Conservation (phyloP, 1,284 basidiomycete species). For the Malassezia dermatis region DNA sequence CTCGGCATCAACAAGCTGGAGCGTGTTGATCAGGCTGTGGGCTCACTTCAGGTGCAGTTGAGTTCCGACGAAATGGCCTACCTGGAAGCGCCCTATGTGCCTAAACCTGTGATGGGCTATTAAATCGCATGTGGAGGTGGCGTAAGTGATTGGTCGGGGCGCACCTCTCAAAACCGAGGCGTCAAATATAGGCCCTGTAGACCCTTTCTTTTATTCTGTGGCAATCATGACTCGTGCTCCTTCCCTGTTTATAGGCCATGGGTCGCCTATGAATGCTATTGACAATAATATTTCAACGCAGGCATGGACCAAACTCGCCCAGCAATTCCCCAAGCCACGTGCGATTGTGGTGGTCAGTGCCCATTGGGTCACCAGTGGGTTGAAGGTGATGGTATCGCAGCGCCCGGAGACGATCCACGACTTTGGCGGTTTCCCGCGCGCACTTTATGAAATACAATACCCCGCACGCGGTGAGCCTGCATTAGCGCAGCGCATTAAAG, state of each 20-base stretch:
- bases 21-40: conserved; percentile 14
- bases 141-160: neutral
- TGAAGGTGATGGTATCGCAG: neutral
- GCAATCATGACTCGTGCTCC: neutral
- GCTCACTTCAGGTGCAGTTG: conserved; percentile 1
- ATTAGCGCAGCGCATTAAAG: neutral
- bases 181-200: neutral
- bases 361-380: neutral
- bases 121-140: neutral
- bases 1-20: conserved; percentile 11
- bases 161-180: neutral
- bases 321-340: neutral
- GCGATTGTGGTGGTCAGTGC: neutral
- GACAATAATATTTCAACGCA: neutral
- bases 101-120: conserved; percentile 10
- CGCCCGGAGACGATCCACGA: neutral
- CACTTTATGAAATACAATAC: neutral
- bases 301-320: neutral
- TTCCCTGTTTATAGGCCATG: neutral
- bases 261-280: neutral
- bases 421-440: neutral
- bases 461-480: neutral
- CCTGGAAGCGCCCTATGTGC: conserved; percentile 10
- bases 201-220: neutral
- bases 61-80: neutral